Percentiles rank a stretch among this genome's conserved stretches.
phyloP scores from a whole-genome alignment of 441 rosid genomes.

The Viola pubescens region DNA sequence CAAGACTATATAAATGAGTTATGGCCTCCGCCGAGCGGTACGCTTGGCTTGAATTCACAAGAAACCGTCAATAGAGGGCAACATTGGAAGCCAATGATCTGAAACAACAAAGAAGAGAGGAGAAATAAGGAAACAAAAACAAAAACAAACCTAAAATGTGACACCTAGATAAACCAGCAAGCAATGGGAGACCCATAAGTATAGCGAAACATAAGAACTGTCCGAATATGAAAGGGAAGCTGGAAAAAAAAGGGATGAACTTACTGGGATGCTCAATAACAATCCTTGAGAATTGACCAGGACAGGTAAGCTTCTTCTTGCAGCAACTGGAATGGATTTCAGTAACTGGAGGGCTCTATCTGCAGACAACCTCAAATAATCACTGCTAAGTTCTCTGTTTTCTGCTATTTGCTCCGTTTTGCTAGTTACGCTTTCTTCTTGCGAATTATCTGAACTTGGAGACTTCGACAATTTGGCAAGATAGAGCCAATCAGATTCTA shows the following conservation, averaged over 20 bases:
- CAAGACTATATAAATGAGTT: constrained; percentile 47
- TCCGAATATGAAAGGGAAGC: background rate
- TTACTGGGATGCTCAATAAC: constrained; percentile 71
- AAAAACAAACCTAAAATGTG: background rate
- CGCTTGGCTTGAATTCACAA: constrained; percentile 63
- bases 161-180: background rate
- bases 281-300: constrained; percentile 44
- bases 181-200: background rate
- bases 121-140: background rate
- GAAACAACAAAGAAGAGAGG: constrained; percentile 21
- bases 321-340: constrained; percentile 62
- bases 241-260: constrained; percentile 15
- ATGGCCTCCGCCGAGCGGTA: constrained; percentile 84
- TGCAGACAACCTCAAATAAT: constrained; percentile 42
- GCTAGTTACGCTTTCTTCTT: constrained; percentile 11
- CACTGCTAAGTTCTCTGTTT: constrained; percentile 19
- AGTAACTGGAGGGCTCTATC: constrained; percentile 38
- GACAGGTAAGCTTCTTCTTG: constrained; percentile 78
- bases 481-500: constrained; percentile 72
- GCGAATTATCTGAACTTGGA: constrained; percentile 23
- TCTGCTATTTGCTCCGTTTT: constrained; percentile 15
- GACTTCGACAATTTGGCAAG: constrained; percentile 53
- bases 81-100: constrained; percentile 64
- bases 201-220: background rate
- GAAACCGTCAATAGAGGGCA: constrained; percentile 54